These are phyloP conservation scores for Diplodia mutila DNA, from an alignment of 2,329 filamentous ascomycete genomes.

Conservation along the genomic window DNA sequence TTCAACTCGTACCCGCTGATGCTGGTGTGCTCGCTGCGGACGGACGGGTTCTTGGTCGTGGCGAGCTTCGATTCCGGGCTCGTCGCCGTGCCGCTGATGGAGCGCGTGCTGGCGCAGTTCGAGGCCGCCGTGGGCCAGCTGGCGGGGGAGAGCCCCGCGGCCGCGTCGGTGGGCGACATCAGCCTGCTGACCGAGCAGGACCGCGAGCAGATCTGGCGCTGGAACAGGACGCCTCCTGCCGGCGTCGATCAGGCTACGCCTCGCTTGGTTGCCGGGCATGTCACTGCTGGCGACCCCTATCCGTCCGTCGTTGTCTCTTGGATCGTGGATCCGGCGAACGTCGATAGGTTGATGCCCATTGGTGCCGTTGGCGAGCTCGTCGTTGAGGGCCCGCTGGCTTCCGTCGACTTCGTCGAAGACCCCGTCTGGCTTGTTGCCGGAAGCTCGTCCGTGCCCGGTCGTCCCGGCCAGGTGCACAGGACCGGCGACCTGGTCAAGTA, in stretches of 20 bases:
- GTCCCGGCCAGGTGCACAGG: slow-evolving; percentile 35
- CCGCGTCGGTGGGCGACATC: slow-evolving; percentile 37
- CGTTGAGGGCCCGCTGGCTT: slow-evolving; percentile 46
- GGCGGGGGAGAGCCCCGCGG: slow-evolving; percentile 28
- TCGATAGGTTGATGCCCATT: slow-evolving; percentile 45
- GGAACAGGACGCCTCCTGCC: slow-evolving; percentile 40
- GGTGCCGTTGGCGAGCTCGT: slow-evolving; percentile 46
- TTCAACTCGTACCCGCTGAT: slow-evolving; percentile 66
- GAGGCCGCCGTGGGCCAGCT: slow-evolving; percentile 57
- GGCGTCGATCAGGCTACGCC: slow-evolving; percentile 33
- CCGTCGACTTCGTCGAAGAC: slow-evolving; percentile 34
- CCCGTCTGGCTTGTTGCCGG: slow-evolving; percentile 44
- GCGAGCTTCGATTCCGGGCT: slow-evolving; percentile 68
- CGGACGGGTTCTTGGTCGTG: slow-evolving; percentile 61
- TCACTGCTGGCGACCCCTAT: slow-evolving; percentile 33
- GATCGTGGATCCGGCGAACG: slow-evolving; percentile 40
- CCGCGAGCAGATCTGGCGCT: slow-evolving; percentile 49
- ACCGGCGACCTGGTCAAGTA: slow-evolving; percentile 45
- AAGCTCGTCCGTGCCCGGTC: slow-evolving; percentile 26
- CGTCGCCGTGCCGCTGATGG: slow-evolving; percentile 56
- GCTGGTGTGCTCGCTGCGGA: slow-evolving; percentile 65
- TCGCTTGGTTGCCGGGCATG: slow-evolving; percentile 33
- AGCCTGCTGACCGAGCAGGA: slow-evolving; percentile 45
- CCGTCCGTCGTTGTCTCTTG: slow-evolving; percentile 29
- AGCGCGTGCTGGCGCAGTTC: slow-evolving; percentile 58